Evolutionary conservation across 2,329 filamentous ascomycete genomes (phyloP).

Genomic region (Fusarium sp.): DNA sequence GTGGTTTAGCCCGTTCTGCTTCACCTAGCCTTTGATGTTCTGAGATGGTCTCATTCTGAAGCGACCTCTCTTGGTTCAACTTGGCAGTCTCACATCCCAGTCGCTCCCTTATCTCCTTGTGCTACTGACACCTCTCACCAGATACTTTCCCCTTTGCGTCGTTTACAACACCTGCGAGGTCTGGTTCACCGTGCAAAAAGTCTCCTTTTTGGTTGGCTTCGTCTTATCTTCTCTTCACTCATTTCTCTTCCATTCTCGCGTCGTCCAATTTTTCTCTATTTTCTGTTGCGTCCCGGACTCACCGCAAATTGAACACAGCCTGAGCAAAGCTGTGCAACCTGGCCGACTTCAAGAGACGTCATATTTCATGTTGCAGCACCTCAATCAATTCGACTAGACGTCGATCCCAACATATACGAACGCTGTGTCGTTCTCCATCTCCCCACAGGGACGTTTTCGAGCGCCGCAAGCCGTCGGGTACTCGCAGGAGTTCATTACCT

Average conservation of each 20-base stretch:
- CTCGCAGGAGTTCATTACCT: conserved; percentile 29
- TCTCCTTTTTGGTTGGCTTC: conserved; percentile 38
- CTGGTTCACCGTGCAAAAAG: conserved; percentile 46
- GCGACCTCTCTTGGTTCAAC: conserved; percentile 36
- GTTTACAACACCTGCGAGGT: conserved; percentile 41
- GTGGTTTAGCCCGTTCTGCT: conserved; percentile 20
- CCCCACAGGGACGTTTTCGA: conserved; percentile 24
- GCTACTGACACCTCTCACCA: conserved; percentile 40
- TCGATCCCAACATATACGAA: conserved; percentile 44
- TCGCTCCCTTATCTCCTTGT: conserved; percentile 23
- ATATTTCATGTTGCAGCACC: conserved; percentile 47
- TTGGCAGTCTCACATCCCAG: conserved; percentile 28
- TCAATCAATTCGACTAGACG: conserved; percentile 41
- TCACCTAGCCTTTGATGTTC: neutral
- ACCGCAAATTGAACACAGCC: conserved; percentile 32
- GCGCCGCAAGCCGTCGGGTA: conserved; percentile 36
- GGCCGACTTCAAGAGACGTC: conserved; percentile 32
- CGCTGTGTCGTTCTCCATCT: conserved; percentile 27
- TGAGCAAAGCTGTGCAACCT: conserved; percentile 40
- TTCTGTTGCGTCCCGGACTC: conserved; percentile 21
- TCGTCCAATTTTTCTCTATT: conserved; percentile 10
- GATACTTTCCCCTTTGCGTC: conserved; percentile 39
- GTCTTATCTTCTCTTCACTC: conserved; percentile 40
- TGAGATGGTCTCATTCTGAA: conserved; percentile 26
- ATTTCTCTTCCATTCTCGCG: conserved; percentile 30